Percentiles rank a stretch among this genome's conserved stretches.
Evolutionary conservation across 371 early-diverging fungal genomes (phyloP).

Genomic region (Syncephalastrum monosporum): DNA sequence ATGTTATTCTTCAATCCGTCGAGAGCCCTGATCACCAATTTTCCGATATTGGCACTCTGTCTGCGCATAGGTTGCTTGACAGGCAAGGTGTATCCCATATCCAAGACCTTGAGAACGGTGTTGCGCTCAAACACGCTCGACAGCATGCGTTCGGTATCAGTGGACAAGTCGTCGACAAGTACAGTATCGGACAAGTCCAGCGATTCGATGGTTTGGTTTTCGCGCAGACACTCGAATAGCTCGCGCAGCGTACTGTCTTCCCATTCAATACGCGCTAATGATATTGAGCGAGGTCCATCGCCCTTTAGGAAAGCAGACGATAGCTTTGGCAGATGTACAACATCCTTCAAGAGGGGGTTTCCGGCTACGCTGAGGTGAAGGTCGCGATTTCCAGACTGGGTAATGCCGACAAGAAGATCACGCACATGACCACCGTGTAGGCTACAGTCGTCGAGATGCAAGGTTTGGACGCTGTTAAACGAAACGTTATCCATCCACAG

Average conservation of each 20-base stretch:
- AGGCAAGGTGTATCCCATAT: slow-evolving; percentile 9
- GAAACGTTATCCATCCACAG: slow-evolving; percentile 34
- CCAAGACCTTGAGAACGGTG: slow-evolving; percentile 19
- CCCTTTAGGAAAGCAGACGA: slow-evolving; percentile 35
- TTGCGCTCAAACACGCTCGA: slow-evolving; percentile 41
- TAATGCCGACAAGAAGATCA: slow-evolving; percentile 27
- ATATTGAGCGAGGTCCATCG: slow-evolving; percentile 34
- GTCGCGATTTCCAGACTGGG: slow-evolving; percentile 25
- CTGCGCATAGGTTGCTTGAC: slow-evolving; percentile 6
- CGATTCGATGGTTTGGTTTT: slow-evolving; percentile 24
- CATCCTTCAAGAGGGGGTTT: slow-evolving; percentile 40
- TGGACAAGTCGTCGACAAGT: slow-evolving; percentile 20
- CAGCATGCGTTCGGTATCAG: slow-evolving; percentile 34
- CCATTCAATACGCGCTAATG: slow-evolving; percentile 38
- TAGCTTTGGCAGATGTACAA: slow-evolving; percentile 33
- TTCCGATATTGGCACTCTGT: slow-evolving; percentile 12
- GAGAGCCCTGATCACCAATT: slow-evolving; percentile 21
- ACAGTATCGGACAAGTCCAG: slow-evolving; percentile 32
- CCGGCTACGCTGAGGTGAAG: slow-evolving; percentile 29
- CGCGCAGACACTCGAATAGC: slow-evolving; percentile 35
- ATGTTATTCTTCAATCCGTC: slow-evolving; percentile 27
- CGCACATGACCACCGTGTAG: slow-evolving; percentile 33
- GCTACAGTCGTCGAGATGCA: slow-evolving; percentile 26
- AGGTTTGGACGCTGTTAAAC: slow-evolving; percentile 21
- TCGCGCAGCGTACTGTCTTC: slow-evolving; percentile 41